Percentiles rank a stretch among this genome's conserved stretches.
Conservation (phyloP, 1,284 basidiomycete genomes). For the Marasmius tenuissimus region DNA sequence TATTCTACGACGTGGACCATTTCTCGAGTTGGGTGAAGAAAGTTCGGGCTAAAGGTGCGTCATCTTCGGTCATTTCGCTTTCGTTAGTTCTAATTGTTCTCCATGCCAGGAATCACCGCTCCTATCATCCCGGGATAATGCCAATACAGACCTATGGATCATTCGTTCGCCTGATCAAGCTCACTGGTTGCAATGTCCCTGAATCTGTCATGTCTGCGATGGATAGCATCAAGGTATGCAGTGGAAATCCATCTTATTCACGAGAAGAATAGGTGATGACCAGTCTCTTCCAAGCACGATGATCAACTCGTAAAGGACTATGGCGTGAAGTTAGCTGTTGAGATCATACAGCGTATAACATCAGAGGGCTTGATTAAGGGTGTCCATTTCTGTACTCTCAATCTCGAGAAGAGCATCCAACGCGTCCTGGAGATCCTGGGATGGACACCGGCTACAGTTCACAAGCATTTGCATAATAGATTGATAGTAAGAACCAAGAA, state of each 20-base stretch:
- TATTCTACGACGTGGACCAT: constrained; percentile 93
- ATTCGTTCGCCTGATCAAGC: constrained; percentile 87
- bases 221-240: constrained; percentile 71
- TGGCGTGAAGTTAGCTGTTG: constrained; percentile 77
- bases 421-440: constrained; percentile 81
- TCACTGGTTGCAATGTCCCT: constrained; percentile 86
- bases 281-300: constrained; percentile 59
- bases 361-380: constrained; percentile 69
- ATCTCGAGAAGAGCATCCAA: constrained; percentile 94
- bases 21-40: constrained; percentile 80
- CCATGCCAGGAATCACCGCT: constrained; percentile 72
- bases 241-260: neutral
- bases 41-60: constrained; percentile 71
- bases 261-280: constrained; percentile 17
- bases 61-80: neutral
- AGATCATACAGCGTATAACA: constrained; percentile 67
- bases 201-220: constrained; percentile 67
- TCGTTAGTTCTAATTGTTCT: constrained; percentile 3
- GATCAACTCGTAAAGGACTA: constrained; percentile 92
- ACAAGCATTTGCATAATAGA: constrained; percentile 49
- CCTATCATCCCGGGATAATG: constrained; percentile 98
- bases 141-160: constrained; percentile 96
- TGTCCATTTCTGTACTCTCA: constrained; percentile 96
- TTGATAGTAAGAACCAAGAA: constrained; percentile 61
- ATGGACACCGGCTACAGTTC: constrained; percentile 53